Percentiles rank a stretch among this genome's conserved stretches.
phyloP scores from a whole-genome alignment of 2,329 filamentous ascomycete species.

The Trichoderma pleuroti region DNA sequence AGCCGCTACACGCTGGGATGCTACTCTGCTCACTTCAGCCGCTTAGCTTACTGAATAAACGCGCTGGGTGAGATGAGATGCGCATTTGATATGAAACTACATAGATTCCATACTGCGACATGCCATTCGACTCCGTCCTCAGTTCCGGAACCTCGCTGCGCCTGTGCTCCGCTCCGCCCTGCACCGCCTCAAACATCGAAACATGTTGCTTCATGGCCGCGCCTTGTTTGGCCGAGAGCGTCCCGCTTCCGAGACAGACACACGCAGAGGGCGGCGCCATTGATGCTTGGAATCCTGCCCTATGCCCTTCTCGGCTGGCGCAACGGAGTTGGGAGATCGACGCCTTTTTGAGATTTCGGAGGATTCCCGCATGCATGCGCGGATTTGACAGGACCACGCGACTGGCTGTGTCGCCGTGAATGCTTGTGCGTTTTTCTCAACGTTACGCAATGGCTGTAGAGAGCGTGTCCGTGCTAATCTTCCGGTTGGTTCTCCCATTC shows the following conservation, averaged over 20 bases:
- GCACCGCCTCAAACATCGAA: constrained; percentile 1
- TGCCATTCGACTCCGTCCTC: not conserved
- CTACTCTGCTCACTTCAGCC: not conserved
- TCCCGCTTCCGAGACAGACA: constrained; percentile 7
- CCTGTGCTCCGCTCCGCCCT: not conserved
- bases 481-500: not conserved
- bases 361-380: not conserved
- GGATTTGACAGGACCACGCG: not conserved
- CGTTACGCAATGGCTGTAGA: not conserved
- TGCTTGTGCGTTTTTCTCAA: not conserved
- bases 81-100: not conserved
- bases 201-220: not conserved
- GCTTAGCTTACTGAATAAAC: not conserved
- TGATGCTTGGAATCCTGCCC: not conserved
- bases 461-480: not conserved
- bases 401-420: not conserved
- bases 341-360: not conserved
- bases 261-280: not conserved
- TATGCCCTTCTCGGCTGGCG: not conserved
- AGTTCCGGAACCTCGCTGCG: not conserved
- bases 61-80: not conserved
- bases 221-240: constrained; percentile 3
- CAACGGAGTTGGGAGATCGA: not conserved
- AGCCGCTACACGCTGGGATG: not conserved
- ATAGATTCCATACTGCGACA: not conserved